phyloP scores from a whole-genome alignment of 2,329 filamentous ascomycete species.

The Neonectria hederae region DNA sequence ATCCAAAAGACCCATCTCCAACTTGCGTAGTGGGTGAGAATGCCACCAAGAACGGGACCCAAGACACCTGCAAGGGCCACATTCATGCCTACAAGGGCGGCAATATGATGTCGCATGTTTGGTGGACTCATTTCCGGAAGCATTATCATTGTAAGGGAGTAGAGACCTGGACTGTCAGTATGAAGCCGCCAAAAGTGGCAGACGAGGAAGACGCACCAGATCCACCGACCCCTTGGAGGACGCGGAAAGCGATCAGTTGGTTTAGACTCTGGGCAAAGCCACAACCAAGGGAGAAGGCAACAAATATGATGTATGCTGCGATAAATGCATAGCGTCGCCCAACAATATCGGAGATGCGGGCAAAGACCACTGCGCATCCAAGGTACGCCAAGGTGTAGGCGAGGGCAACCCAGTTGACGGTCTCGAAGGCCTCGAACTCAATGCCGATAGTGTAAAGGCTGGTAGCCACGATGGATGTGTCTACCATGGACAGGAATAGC shows the following conservation, averaged over 20 bases:
- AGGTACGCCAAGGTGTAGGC: constrained; percentile 66
- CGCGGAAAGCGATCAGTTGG: constrained; percentile 60
- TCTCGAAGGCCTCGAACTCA: constrained; percentile 57
- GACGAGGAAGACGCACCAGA: constrained; percentile 48
- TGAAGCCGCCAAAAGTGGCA: neutral
- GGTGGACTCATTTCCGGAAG: constrained; percentile 60
- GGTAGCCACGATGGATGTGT: constrained; percentile 69
- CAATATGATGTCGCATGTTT: constrained; percentile 54
- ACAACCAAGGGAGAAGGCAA: constrained; percentile 65
- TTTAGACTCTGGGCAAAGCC: constrained; percentile 47
- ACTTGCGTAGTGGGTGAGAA: constrained; percentile 58
- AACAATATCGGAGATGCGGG: constrained; percentile 64
- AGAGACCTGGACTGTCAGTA: constrained; percentile 52
- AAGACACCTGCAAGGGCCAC: constrained; percentile 59
- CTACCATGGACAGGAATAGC: constrained; percentile 67
- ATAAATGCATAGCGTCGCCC: constrained; percentile 63
- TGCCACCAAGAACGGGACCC: constrained; percentile 61
- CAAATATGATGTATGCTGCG: constrained; percentile 61
- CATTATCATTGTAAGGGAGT: constrained; percentile 65
- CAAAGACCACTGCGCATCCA: constrained; percentile 64
- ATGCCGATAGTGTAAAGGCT: constrained; percentile 64
- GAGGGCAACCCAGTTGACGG: constrained; percentile 64
- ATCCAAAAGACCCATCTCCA: constrained; percentile 70
- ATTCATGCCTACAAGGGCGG: constrained; percentile 58
- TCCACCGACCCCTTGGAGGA: constrained; percentile 62